Conservation (phyloP, 352 stramenopile species). For the Phytophthora nicotianae region DNA sequence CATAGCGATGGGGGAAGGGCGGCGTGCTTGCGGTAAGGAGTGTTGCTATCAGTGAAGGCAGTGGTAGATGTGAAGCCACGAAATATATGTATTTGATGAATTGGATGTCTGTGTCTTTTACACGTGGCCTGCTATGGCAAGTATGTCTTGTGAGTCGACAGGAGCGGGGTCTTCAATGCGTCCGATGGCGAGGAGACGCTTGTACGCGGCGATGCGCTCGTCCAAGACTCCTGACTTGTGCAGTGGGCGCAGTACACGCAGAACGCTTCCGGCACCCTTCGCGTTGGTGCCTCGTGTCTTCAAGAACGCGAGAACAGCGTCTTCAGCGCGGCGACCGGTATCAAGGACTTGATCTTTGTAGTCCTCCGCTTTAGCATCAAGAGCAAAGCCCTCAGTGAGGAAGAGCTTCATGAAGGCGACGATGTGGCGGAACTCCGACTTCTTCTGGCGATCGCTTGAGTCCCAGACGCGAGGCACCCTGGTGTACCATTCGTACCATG, state of each 20-base stretch:
- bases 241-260: slow-evolving; percentile 3
- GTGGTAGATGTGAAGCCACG: too few relatives aligned
- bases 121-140: too few relatives aligned
- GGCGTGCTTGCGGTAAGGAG: too few relatives aligned
- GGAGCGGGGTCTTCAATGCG: too few relatives aligned
- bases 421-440: slow-evolving; percentile 19
- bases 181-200: not conserved
- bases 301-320: not conserved
- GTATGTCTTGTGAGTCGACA: too few relatives aligned
- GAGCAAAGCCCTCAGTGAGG: not conserved
- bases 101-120: too few relatives aligned
- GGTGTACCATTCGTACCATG: slow-evolving; percentile 27
- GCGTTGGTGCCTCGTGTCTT: not conserved
- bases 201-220: slow-evolving; percentile 6
- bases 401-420: slow-evolving; percentile 33
- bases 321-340: not conserved
- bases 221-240: slow-evolving; percentile 2
- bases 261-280: not conserved
- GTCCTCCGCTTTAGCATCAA: not conserved
- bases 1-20: too few relatives aligned
- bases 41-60: too few relatives aligned
- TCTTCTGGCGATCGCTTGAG: slow-evolving; percentile 21
- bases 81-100: too few relatives aligned
- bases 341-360: not conserved
- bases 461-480: not conserved